Conservation (phyloP, 805 yeast genomes). For the Priceomyces melissophilus region DNA sequence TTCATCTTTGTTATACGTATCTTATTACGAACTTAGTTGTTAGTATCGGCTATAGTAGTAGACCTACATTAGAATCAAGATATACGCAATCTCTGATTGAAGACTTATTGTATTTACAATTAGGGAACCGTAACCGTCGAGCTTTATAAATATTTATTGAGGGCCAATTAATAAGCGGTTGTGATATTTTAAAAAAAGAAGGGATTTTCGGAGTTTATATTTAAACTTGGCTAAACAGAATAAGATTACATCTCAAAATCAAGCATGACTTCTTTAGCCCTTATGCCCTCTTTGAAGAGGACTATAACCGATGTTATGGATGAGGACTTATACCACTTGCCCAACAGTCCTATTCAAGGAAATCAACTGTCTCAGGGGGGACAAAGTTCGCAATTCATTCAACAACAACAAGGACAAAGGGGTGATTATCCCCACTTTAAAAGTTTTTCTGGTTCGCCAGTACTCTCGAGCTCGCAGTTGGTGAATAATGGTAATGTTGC, state of each 20-base stretch:
- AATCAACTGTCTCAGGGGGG: constrained; percentile 2
- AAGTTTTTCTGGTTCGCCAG: constrained; percentile 12
- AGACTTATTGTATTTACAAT: too few relatives aligned
- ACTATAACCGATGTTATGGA: constrained; percentile 58
- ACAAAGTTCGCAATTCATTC: constrained; percentile 2
- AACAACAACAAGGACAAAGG: constrained; percentile 4
- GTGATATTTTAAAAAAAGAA: neutral
- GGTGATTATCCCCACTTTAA: constrained; percentile 8
- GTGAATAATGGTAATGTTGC: constrained; percentile 11
- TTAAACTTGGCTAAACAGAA: neutral
- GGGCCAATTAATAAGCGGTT: constrained; percentile 1
- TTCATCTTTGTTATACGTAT: neutral
- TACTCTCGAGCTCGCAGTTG: constrained; percentile 7
- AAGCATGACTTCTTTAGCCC: constrained; percentile 47
- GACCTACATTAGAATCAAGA: too few relatives aligned
- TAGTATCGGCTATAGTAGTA: too few relatives aligned
- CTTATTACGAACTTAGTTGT: too few relatives aligned
- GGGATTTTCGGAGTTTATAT: neutral
- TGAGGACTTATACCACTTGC: constrained; percentile 51
- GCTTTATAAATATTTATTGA: too few relatives aligned
- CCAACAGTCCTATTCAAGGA: constrained; percentile 19
- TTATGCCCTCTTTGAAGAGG: constrained; percentile 48
- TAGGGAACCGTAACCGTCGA: too few relatives aligned
- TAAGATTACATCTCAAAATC: neutral
- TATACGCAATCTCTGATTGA: too few relatives aligned